Base-by-base conservation (phyloP, 306 rosid species). In the Prunus davidiana region DNA sequence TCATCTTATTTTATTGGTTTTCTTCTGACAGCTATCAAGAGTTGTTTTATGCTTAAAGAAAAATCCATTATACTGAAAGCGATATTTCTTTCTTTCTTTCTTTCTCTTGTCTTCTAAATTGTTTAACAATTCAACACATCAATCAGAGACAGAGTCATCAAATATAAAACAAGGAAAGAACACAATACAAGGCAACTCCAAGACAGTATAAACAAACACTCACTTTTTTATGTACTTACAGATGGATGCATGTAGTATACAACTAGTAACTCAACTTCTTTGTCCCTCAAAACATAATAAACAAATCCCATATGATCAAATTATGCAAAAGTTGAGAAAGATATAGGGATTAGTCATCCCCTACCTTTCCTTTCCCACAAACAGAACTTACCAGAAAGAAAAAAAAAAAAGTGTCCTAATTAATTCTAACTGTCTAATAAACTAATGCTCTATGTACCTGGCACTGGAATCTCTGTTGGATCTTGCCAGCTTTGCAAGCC, bases 401-500 rank as follows among this genome's bases (percentile, higher is more conserved):
- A 61, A 78, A 70, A 66, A 67, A 75, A 56, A 38, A 62, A 83
- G 81, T 73, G 77, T n/a, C 34, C 71, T 84, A 76, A 69, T 84
- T 87, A 82, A 76, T 80, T 72, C 73, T 58, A 86, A 80, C 87
- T 67, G 71, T 78, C 84, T 88, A 84, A 71, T 78, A 87, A 78
- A 86, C 97, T 85, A 85, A 81, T 64, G 75, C 85, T 15, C 58
- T 88, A 81, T 79, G 70, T 69, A 81, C 91, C 88, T 89, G 91
- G 92, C 93, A 89, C 91, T 87, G 87, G 91, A 87, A 86, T 88
- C 82, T 82, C 74, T 83, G 84, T 85, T 76, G 83, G 79, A 83
- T 84, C 80, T 74, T 67, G 73, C 89, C 95, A 91, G 91, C 90
- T 85, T 82, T 88, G 91, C 95, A 87, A 84, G 87, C 93, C 88